Percentiles rank a stretch among this genome's conserved stretches.
These are phyloP conservation scores for Arabis hirsuta DNA, from an alignment of 345 rosid species.

Conservation along the genomic window DNA sequence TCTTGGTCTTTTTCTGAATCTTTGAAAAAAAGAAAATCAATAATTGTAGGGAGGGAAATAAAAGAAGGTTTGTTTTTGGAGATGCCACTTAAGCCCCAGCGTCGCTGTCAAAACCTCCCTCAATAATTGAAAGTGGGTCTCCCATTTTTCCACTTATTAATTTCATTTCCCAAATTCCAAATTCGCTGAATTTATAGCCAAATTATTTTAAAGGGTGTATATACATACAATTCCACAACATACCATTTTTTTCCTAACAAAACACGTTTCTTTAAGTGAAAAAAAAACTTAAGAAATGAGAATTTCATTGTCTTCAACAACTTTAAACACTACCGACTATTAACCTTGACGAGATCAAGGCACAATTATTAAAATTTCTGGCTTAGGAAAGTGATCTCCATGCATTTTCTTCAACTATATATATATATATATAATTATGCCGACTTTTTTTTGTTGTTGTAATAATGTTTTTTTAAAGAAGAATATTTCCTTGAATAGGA, in stretches of 20 bases:
- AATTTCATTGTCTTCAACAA: slow-evolving; percentile 22
- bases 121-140: slow-evolving; percentile 44
- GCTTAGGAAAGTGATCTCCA: background rate
- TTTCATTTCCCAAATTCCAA: slow-evolving; percentile 40
- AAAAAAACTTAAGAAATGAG: background rate
- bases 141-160: slow-evolving; percentile 33
- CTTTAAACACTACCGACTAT: slow-evolving; percentile 24
- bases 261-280: slow-evolving; percentile 3
- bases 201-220: slow-evolving; percentile 10
- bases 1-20: slow-evolving; percentile 44
- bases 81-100: slow-evolving; percentile 44
- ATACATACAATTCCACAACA: slow-evolving; percentile 23
- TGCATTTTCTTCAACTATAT: background rate
- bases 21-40: slow-evolving; percentile 38
- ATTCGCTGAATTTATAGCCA: slow-evolving; percentile 15
- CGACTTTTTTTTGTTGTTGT: slow-evolving; percentile 18
- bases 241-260: slow-evolving; percentile 24
- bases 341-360: slow-evolving; percentile 3
- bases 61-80: slow-evolving; percentile 37
- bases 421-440: background rate
- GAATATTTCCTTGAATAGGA: slow-evolving; percentile 41
- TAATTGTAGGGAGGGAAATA: slow-evolving; percentile 38
- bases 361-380: background rate
- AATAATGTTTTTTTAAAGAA: background rate
- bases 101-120: slow-evolving; percentile 39